Percentiles rank a stretch among this genome's conserved stretches.
Evolutionary conservation across 2,329 filamentous ascomycete genomes (phyloP).

Genomic region (Neopestalotiopsis rosae): DNA sequence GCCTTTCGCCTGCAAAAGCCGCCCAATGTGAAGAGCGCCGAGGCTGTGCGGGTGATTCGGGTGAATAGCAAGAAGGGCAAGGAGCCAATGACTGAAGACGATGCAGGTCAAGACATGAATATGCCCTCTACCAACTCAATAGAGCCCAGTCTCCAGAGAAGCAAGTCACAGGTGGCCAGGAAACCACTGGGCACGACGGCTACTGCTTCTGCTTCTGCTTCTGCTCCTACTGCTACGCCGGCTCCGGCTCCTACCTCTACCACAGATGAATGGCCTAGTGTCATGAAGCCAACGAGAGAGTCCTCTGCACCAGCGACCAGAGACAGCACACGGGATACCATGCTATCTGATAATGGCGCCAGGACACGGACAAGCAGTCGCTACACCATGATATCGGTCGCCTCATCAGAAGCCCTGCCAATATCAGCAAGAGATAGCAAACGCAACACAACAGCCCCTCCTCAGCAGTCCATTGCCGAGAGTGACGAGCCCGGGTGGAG

Average conservation of each 20-base stretch:
- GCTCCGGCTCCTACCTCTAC: background rate
- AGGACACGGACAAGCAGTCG: conserved; percentile 18
- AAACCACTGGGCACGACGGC: background rate
- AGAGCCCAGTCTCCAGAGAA: background rate
- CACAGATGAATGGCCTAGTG: background rate
- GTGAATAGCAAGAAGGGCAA: conserved; percentile 31
- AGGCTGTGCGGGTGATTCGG: conserved; percentile 35
- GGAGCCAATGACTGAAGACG: background rate
- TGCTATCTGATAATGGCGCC: background rate
- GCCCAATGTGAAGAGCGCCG: conserved; percentile 31
- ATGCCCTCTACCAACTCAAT: background rate
- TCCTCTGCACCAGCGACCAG: background rate
- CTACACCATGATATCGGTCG: conserved; percentile 10
- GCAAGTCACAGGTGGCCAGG: conserved; percentile 2
- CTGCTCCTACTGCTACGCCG: background rate
- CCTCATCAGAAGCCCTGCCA: background rate
- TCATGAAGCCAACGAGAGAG: background rate
- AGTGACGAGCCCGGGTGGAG: conserved; percentile 2
- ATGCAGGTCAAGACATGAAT: background rate
- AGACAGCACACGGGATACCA: conserved; percentile 7
- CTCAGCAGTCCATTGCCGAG: conserved; percentile 16
- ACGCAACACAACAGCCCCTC: conserved; percentile 19
- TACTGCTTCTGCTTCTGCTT: background rate
- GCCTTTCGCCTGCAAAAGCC: conserved; percentile 35
- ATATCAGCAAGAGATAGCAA: conserved; percentile 18